Conservation (phyloP, 495 filamentous ascomycete genomes). For the Podospora bellae-mahoneyi region DNA sequence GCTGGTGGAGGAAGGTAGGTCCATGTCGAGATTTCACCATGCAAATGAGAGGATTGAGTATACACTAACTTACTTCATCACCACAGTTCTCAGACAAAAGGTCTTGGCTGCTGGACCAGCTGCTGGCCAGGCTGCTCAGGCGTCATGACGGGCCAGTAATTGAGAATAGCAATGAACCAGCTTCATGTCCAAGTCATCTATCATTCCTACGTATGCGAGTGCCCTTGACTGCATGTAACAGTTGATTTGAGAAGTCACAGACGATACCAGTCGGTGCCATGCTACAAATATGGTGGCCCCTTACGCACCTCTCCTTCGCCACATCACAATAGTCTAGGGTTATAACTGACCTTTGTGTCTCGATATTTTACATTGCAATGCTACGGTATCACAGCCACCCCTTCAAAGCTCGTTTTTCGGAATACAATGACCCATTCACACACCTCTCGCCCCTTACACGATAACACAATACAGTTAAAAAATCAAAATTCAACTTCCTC, state of each 20-base stretch:
- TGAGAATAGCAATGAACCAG: neutral
- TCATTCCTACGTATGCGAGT: neutral
- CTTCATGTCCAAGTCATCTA: neutral
- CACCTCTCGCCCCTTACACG: too few species aligned
- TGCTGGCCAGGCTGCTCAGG: constrained; percentile 15
- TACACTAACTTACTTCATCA: neutral
- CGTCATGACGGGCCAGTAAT: constrained; percentile 14
- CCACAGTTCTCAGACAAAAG: constrained; percentile 57
- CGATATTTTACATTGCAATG: too few species aligned
- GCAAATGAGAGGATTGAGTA: too few species aligned
- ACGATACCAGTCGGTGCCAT: neutral
- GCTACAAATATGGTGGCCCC: neutral
- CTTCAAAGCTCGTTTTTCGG: too few species aligned
- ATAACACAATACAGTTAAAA: too few species aligned
- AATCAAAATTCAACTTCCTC: too few species aligned
- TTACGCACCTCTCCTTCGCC: neutral
- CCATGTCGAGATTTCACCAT: neutral
- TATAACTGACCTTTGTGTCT: neutral
- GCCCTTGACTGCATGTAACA: neutral
- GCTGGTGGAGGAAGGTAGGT: constrained; percentile 81
- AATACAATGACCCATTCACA: too few species aligned
- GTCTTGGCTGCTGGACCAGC: constrained; percentile 35
- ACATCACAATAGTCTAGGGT: neutral
- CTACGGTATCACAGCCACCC: too few species aligned
- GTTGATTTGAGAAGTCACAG: neutral